Conservation (phyloP, 768 basidiomycete species). For the Lactarius hengduanensis region DNA sequence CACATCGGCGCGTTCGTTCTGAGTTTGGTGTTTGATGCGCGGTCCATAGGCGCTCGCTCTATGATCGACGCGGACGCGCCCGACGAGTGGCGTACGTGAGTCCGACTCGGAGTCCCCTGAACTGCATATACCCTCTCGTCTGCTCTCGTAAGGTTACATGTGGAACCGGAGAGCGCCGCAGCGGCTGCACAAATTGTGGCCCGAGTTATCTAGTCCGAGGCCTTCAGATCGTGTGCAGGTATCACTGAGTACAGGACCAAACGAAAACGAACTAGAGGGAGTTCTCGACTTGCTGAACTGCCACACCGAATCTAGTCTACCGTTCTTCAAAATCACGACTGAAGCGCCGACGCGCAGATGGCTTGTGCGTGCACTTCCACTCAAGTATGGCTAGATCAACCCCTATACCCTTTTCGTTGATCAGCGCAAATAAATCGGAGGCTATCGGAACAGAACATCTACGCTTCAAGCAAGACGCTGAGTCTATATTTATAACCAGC, state of each 20-base stretch:
- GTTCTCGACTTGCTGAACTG: not conserved
- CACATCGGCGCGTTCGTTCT: not conserved
- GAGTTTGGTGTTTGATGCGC: not conserved
- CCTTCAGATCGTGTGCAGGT: no score
- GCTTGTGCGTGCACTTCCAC: not conserved
- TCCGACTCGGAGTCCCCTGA: not conserved
- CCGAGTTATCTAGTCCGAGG: not conserved
- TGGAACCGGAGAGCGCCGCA: not conserved
- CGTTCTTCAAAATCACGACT: not conserved
- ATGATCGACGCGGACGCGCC: not conserved
- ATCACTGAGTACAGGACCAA: not conserved
- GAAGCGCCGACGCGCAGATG: not conserved
- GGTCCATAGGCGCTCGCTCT: not conserved
- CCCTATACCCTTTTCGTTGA: not conserved
- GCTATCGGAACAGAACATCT: no score
- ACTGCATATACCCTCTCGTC: not conserved
- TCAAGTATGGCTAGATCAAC: not conserved
- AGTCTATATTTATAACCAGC: no score
- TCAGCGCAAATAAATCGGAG: not conserved
- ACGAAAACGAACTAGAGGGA: no score
- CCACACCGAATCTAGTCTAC: not conserved
- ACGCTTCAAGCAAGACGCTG: no score
- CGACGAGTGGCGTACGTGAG: not conserved
- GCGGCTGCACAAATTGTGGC: not conserved
- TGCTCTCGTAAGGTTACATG: not conserved